A percentile compares a stretch with the other conserved stretches of the same genome.
Conservation (phyloP, 83 land plant species). For the Thuja plicata region DNA sequence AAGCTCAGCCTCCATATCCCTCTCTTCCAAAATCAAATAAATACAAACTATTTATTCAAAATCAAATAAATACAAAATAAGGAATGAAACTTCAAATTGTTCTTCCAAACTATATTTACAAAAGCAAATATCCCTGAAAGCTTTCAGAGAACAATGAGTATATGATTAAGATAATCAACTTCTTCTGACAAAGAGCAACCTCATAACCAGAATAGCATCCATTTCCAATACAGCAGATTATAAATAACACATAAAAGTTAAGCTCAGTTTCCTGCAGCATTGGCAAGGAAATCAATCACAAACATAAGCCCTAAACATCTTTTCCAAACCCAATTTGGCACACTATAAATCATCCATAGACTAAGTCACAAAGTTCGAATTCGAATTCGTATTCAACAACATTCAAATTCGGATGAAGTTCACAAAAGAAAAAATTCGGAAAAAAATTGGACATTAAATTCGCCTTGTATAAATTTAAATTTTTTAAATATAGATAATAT, state of each 20-base stretch:
- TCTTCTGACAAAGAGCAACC: neutral
- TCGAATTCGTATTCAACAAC: no score
- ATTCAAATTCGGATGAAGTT: no score
- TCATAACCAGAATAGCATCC: neutral
- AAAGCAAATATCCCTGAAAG: neutral
- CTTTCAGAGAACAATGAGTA: neutral
- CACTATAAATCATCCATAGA: neutral
- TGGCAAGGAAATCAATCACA: neutral
- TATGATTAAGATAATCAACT: neutral
- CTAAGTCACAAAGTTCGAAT: no score
- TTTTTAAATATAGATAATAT: no score
- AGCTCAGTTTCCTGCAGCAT: neutral
- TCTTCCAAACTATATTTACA: neutral
- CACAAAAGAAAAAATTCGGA: no score
- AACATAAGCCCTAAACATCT: neutral
- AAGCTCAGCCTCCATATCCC: no score
- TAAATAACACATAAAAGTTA: neutral
- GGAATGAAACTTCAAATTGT: neutral
- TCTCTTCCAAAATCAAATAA: no score
- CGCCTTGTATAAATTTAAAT: no score
- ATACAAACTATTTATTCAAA: no score
- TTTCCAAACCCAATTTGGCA: neutral
- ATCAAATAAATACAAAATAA: no score
- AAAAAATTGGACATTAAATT: no score
- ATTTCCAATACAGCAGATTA: neutral